A percentile compares a stretch with the other conserved stretches of the same genome.
phyloP scores from a whole-genome alignment of 768 basidiomycete genomes.

The Boletus edulis region DNA sequence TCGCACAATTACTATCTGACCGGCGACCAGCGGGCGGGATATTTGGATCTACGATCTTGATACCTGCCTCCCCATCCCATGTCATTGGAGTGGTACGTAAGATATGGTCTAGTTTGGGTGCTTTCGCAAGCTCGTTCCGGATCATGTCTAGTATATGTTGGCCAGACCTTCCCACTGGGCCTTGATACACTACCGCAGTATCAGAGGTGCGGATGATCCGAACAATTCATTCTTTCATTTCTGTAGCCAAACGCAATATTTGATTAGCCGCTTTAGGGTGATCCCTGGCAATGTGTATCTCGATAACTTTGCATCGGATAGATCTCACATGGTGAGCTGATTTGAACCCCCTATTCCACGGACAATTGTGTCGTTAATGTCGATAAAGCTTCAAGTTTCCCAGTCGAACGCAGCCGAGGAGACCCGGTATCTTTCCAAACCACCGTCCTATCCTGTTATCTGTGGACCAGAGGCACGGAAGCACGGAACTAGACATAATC shows the following conservation, averaged over 20 bases:
- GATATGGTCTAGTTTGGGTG: background rate
- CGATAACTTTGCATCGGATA: conserved; percentile 66
- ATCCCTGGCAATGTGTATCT: conserved; percentile 51
- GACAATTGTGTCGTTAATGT: background rate
- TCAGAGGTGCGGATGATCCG: conserved; percentile 41
- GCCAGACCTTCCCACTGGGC: conserved; percentile 41
- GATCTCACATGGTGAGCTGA: conserved; percentile 66
- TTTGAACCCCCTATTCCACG: conserved; percentile 12
- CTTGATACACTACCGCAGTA: conserved; percentile 32
- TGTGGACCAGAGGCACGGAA: conserved; percentile 42
- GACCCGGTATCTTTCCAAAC: conserved; percentile 39
- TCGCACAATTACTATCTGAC: background rate
- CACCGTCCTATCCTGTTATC: conserved; percentile 50
- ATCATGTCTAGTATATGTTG: conserved; percentile 43
- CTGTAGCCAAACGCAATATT: conserved; percentile 1
- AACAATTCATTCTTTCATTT: conserved; percentile 2
- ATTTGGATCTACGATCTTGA: conserved; percentile 74
- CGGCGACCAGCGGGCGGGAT: conserved; percentile 5
- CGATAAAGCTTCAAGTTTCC: conserved; percentile 5
- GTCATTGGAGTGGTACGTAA: conserved; percentile 45
- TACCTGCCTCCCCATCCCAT: conserved; percentile 50
- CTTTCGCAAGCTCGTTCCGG: conserved; percentile 15
- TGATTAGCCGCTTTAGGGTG: conserved; percentile 58
- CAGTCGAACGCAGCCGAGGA: conserved; percentile 6
- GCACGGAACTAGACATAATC: conserved; percentile 44